These are phyloP conservation scores for Sporothrix phasma DNA, from an alignment of 2,329 filamentous ascomycete genomes.

Conservation along the genomic window DNA sequence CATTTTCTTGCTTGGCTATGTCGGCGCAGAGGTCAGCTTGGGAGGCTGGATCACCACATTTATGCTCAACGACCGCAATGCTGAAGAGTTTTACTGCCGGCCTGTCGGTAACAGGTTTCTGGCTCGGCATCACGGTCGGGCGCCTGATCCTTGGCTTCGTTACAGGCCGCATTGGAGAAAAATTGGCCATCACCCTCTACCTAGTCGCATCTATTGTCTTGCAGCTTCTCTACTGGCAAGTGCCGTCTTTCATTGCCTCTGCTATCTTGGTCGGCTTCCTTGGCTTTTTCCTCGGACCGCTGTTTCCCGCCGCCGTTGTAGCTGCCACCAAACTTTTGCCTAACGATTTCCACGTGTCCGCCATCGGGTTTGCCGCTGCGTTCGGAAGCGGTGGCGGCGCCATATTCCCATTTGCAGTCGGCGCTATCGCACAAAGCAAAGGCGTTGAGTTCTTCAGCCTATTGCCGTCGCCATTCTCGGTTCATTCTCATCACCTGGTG, in stretches of 20 bases:
- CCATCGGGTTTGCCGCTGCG: conserved; percentile 70
- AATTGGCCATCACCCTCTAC: conserved; percentile 53
- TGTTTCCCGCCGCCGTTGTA: conserved; percentile 68
- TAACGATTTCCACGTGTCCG: conserved; percentile 62
- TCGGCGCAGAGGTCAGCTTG: conserved; percentile 59
- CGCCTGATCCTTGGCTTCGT: conserved; percentile 65
- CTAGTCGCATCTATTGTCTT: conserved; percentile 52
- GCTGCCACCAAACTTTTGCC: conserved; percentile 66
- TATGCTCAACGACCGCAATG: conserved; percentile 69
- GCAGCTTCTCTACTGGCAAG: conserved; percentile 70
- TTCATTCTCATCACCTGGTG: conserved; percentile 38
- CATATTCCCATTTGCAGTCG: conserved; percentile 54
- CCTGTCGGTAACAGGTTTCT: conserved; percentile 70
- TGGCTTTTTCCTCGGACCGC: conserved; percentile 70
- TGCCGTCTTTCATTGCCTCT: conserved; percentile 65
- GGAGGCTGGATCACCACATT: conserved; percentile 72
- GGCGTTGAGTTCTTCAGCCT: conserved; percentile 50
- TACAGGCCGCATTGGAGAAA: conserved; percentile 65
- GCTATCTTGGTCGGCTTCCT: conserved; percentile 61
- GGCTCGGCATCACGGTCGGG: conserved; percentile 71
- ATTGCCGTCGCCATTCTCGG: conserved; percentile 40
- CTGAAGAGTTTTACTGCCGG: conserved; percentile 61
- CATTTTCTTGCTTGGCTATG: conserved; percentile 66
- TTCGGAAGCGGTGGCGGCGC: conserved; percentile 67
- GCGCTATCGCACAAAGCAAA: conserved; percentile 51